Base-by-base conservation (phyloP, 164 flowering plant genomes). In the Kalanchoe fedtschenkoi region DNA sequence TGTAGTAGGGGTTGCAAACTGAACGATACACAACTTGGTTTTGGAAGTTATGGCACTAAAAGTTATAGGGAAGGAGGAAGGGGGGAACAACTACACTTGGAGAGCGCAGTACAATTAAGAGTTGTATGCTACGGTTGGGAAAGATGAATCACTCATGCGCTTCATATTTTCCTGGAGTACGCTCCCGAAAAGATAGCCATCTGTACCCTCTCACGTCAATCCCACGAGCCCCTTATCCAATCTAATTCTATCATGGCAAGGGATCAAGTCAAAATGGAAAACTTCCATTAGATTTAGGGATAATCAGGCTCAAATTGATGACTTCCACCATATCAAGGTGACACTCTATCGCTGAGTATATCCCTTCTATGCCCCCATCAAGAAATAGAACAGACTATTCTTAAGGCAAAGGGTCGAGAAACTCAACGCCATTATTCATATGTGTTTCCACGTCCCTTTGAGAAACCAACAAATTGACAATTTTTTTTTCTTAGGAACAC, bases 221-320 rank as follows among this genome's bases (percentile, higher is more conserved):
- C 60, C 66, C 35, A 64, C 28, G 60, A 64, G 51, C 44, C 46
- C 55, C 60, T 64, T 53, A 32, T 58, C 26, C 22, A 58, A 32
- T 58, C 61, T 58, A 37, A 58, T 58, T 34, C 16, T 15, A 60
- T 53, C 22, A 21, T 10, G 34, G 14, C 9, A n/a, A 33, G 60
- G 60, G n/a, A n/a, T n/a, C n/a, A n/a, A n/a, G n/a, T n/a, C n/a
- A n/a, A n/a, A n/a, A n/a, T n/a, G n/a, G n/a, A n/a, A n/a, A n/a
- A n/a, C n/a, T n/a, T n/a, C n/a, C 19, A 58, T 65, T 54, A 54
- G 51, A 62, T 65, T 39, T 65, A 38, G 39, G 62, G 62, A 65
- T 56, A 65, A 65, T 57, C 42, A 41, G 30, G 37, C 62, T 65
- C 38, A 15, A 65, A 58, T 38, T 1, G 17, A 64, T 55, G 60